Evolutionary conservation across 208 protist genomes (phyloP), one percentile per base, ranked within the genome.

Genomic region (Leishmania tropica): DNA sequence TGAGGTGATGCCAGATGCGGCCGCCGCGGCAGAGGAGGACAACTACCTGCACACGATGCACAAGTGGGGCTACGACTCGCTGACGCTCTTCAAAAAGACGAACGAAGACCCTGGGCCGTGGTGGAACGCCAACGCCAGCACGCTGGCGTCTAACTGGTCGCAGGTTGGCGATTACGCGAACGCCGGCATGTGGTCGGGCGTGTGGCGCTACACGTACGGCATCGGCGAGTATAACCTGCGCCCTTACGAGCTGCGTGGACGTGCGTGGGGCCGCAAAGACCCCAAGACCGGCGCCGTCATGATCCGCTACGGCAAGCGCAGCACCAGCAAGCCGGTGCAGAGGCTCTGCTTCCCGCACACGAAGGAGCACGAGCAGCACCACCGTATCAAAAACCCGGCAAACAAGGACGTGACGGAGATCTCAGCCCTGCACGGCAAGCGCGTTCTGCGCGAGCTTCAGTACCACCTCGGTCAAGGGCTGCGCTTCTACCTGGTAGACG

Each of bases 151-250:
- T 1, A 96, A 96, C 86, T 97, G 93, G 92, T 88, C 91, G 58
- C 93, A 96, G 89, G 89, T 97, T n/a, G 94, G 94, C 35, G 93
- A 97, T 83, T 94, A 95, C 83, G 94, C 92, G 62, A 95, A 94
- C 79, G 94, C 93, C 7, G 93, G 93, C 40, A 96, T 97, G 93
- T 97, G 94, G 94, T 96, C 92, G 4, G 92, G 92, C 64, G 93
- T 97, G 47, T 96, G 93, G 92, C 93, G 94, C 72, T 96, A 94
- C 85, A 97, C 94, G 48, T 96, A 97, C 83, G 94, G 94, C 64
- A 88, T 93, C 37, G 94, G 94, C 24, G 90, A 96, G 87, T 96
- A 96, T 87, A 97, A 97, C 80, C 68, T 97, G 79, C 90, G 94
- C n/a, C 94, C 94, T 1, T 91, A 89, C 83, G 88, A 95, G 78